Percentiles rank a stretch among this genome's conserved stretches.
Evolutionary conservation across 176 grass and related monocot species (phyloP).

Genomic region (Miscanthus lutarioriparius): DNA sequence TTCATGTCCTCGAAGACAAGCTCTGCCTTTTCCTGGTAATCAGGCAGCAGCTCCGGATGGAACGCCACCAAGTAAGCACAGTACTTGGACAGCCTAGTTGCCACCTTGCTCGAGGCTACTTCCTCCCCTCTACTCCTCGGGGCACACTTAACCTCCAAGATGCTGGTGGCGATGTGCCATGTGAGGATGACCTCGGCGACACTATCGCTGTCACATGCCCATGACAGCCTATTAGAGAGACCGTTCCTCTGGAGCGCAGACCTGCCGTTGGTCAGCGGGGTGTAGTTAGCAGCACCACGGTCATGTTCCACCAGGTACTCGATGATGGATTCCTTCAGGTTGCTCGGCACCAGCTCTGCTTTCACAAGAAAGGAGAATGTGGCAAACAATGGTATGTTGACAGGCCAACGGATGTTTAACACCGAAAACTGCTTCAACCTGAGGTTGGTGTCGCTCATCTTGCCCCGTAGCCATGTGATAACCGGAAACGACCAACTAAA

Average conservation of each 20-base stretch:
- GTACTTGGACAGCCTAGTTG: background rate
- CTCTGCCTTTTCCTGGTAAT: background rate
- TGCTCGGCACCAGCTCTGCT: background rate
- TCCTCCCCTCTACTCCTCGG: no score
- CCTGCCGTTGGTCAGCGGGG: background rate
- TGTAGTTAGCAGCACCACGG: background rate
- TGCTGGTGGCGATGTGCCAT: background rate
- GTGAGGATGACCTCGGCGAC: background rate
- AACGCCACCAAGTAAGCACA: background rate
- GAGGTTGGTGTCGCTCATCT: no score
- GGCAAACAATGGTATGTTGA: no score
- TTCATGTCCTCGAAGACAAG: background rate
- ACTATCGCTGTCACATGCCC: background rate
- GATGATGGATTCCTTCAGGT: background rate
- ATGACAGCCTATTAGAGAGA: no score
- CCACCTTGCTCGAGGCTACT: no score
- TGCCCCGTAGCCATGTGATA: no score
- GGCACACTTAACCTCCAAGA: background rate
- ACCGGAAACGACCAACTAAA: no score
- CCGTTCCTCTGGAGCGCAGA: background rate
- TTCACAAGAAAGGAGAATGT: no score
- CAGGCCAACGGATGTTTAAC: no score
- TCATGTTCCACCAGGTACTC: background rate
- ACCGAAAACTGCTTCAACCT: background rate
- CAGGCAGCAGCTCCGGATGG: background rate